These are phyloP conservation scores for Colletotrichum sp. DNA, from an alignment of 2,329 filamentous ascomycete genomes.

Conservation along the genomic window DNA sequence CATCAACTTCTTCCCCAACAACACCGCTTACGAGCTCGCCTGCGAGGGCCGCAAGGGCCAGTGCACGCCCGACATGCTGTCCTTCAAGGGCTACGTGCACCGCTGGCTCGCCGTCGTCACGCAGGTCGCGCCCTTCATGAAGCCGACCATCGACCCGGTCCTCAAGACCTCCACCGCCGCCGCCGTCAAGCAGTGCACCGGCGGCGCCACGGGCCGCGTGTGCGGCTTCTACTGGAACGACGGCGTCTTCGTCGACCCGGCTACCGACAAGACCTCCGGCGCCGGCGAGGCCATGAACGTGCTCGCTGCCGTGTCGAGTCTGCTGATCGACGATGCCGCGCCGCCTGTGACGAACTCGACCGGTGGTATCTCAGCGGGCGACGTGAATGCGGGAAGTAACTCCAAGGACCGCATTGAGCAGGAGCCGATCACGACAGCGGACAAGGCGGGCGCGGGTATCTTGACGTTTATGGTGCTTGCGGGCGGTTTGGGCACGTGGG, in stretches of 20 bases:
- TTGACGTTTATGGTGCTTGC: slow-evolving; percentile 50
- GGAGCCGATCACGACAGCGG: slow-evolving; percentile 44
- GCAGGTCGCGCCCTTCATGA: slow-evolving; percentile 66
- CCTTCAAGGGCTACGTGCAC: slow-evolving; percentile 74
- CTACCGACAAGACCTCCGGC: slow-evolving; percentile 58
- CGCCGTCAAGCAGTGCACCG: slow-evolving; percentile 67
- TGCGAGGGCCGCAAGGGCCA: slow-evolving; percentile 62
- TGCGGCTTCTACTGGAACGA: slow-evolving; percentile 70
- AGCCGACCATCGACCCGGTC: slow-evolving; percentile 59
- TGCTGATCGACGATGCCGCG: slow-evolving; percentile 46
- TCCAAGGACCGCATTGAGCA: slow-evolving; percentile 33
- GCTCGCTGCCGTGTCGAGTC: slow-evolving; percentile 56
- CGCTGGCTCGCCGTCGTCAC: slow-evolving; percentile 68
- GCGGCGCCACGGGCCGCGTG: slow-evolving; percentile 59
- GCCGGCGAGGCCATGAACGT: slow-evolving; percentile 66
- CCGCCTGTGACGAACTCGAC: slow-evolving; percentile 49
- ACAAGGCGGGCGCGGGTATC: slow-evolving; percentile 54
- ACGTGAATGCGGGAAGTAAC: slow-evolving; percentile 43
- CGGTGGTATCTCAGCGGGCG: slow-evolving; percentile 55
- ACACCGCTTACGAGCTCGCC: slow-evolving; percentile 68
- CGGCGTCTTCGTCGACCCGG: slow-evolving; percentile 47
- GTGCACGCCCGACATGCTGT: slow-evolving; percentile 75
- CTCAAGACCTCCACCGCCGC: slow-evolving; percentile 63
- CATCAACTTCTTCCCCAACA: slow-evolving; percentile 59
- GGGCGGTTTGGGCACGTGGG: slow-evolving; percentile 46